Percentiles rank a stretch among this genome's conserved stretches.
phyloP scores from a whole-genome alignment of 148 eudicot species.

The Chenopodium album region DNA sequence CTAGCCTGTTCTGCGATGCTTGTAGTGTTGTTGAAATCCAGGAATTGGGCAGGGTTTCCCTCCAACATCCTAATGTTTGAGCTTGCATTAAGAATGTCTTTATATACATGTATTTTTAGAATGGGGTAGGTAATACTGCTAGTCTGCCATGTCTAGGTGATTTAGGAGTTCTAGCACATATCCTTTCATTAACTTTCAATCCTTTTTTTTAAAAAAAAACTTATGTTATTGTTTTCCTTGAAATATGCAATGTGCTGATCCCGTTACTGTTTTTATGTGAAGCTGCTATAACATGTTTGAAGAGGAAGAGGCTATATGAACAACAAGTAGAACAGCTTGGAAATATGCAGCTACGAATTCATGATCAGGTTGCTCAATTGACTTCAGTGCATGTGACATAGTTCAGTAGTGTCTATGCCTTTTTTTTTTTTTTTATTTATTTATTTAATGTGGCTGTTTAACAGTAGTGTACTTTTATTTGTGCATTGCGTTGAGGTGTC shows the following conservation, averaged over 20 bases:
- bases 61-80: not conserved
- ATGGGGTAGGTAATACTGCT: not conserved
- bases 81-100: not conserved
- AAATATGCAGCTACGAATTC: conserved; percentile 78
- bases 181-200: not conserved
- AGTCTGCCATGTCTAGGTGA: not conserved
- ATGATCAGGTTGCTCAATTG: conserved; percentile 61
- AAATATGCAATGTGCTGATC: too few relatives aligned
- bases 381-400: conserved; percentile 3
- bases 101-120: too few relatives aligned
- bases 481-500: not conserved
- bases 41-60: not conserved
- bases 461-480: conserved; percentile 1
- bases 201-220: too few relatives aligned
- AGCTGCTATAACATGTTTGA: conserved; percentile 85
- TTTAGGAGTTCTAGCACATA: not conserved
- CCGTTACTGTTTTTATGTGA: conserved; percentile 8
- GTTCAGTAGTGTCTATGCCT: not conserved
- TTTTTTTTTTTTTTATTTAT: too few relatives aligned
- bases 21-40: not conserved
- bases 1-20: not conserved
- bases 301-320: conserved; percentile 75
- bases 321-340: conserved; percentile 91
- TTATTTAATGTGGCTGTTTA: not conserved
- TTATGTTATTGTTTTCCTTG: too few relatives aligned